Evolutionary conservation across 2,329 filamentous ascomycete species (phyloP), one percentile per base, ranked within the genome.

Genomic region (Pseudogymnoascus sp.): DNA sequence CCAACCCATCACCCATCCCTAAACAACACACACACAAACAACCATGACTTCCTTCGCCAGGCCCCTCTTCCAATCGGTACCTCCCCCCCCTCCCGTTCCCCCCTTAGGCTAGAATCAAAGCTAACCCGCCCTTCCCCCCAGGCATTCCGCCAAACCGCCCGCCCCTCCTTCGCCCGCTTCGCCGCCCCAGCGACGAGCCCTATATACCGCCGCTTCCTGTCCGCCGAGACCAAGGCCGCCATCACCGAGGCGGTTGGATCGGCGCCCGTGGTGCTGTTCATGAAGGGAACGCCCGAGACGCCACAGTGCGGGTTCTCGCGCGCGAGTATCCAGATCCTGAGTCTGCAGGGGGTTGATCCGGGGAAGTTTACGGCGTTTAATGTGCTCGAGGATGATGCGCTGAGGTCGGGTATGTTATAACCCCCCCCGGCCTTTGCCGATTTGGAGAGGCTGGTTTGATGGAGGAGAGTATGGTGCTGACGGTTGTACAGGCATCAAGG

Each of bases 351-450:
- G 65, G 91, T 99, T 64, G 90, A 97, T 77, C 94, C 94, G 14
- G 81, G 83, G 66, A 97, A 97, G 78, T 99, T 99, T 73, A 90
- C 91, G n/a, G 93, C 94, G 6, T 97, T 96, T 76, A 97, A 99
- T 76, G 94, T 99, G 38, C 77, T 99, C 61, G 94, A 97, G 76
- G 92, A 97, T 74, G 76, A 88, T 3, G 92, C 95, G 72, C 76
- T 99, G 72, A 85, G 94, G 69, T 79, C 86, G 76, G 91, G 90
- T 93, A 76, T 63, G 78, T 72, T 32, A 59, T 16, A n/a, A 16
- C 54, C 7, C 28, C 28, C 7, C 28, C 28, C 28, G 7, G 28
- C n/a, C n/a, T n/a, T n/a, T n/a, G n/a, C n/a, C n/a, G n/a, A n/a
- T n/a, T n/a, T n/a, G n/a, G n/a, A n/a, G n/a, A n/a, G n/a, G n/a